Evolutionary conservation across 2,329 filamentous ascomycete genomes (phyloP).

Genomic region (Aphanocladium album): DNA sequence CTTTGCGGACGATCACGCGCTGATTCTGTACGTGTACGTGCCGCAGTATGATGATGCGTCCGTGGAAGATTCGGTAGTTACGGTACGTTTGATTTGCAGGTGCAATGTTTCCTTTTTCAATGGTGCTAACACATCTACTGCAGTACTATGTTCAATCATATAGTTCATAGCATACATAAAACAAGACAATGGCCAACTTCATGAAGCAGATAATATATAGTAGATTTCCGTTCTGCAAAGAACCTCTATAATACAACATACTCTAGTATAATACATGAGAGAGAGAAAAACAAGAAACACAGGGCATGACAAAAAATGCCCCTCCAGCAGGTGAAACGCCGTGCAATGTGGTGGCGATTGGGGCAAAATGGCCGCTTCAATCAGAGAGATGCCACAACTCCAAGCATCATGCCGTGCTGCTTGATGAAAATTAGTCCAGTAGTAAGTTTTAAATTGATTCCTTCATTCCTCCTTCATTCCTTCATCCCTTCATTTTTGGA

Average conservation of each 20-base stretch:
- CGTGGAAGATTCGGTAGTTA: conserved; percentile 69
- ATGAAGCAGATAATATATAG: conserved; percentile 11
- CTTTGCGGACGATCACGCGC: conserved; percentile 72
- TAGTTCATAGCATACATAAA: conserved; percentile 21
- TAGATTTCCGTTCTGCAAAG: conserved; percentile 4
- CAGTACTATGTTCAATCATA: conserved; percentile 43
- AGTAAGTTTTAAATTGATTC: neutral
- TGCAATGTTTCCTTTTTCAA: neutral
- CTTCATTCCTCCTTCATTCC: conserved; percentile 6
- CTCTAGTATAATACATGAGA: conserved; percentile 9
- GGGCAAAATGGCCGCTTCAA: neutral
- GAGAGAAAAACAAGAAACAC: conserved; percentile 5
- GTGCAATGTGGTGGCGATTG: neutral
- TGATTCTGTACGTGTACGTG: conserved; percentile 80
- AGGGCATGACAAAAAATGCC: neutral
- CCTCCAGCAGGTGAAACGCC: conserved; percentile 5
- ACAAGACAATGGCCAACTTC: neutral
- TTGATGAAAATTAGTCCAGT: conserved; percentile 4
- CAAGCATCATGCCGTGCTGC: neutral
- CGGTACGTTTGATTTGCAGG: conserved; percentile 44
- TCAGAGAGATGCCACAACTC: neutral
- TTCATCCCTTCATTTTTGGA: neutral
- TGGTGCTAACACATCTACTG: conserved; percentile 18
- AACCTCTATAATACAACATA: conserved; percentile 11
- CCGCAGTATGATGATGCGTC: conserved; percentile 61